A percentile compares a stretch with the other conserved stretches of the same genome.
These are phyloP conservation scores for Sclerotinia sclerotiorum DNA, from an alignment of 2,329 filamentous ascomycete species.

Conservation along the genomic window DNA sequence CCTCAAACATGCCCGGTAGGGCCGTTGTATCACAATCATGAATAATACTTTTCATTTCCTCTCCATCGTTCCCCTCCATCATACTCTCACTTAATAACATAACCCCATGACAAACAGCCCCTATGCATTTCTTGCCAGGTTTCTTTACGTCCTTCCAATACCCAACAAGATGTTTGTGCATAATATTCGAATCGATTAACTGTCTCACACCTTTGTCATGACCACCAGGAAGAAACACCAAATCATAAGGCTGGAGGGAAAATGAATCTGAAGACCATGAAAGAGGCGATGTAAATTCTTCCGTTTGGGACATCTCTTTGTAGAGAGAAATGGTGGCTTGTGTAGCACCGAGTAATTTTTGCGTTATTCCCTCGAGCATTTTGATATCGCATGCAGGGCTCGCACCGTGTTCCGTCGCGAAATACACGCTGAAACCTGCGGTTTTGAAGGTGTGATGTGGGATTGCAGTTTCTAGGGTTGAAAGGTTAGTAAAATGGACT, in stretches of 20 bases:
- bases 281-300: constrained; percentile 46
- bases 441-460: constrained; percentile 50
- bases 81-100: constrained; percentile 50
- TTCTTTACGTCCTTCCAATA: constrained; percentile 52
- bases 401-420: constrained; percentile 52
- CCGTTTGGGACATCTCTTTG: constrained; percentile 45
- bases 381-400: constrained; percentile 50
- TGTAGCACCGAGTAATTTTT: constrained; percentile 51
- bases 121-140: constrained; percentile 47
- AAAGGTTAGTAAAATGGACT: no score
- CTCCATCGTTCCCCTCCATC: constrained; percentile 25
- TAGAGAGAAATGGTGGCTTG: constrained; percentile 46
- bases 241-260: constrained; percentile 47
- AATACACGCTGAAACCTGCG: constrained; percentile 49
- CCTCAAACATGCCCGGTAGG: constrained; percentile 51
- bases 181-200: constrained; percentile 49
- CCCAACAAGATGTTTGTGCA: constrained; percentile 47
- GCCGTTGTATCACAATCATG: constrained; percentile 51
- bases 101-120: constrained; percentile 54
- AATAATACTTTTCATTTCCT: constrained; percentile 48
- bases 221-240: constrained; percentile 53
- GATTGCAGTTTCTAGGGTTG: constrained; percentile 48
- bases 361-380: constrained; percentile 51
- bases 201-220: constrained; percentile 54
- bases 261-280: constrained; percentile 49